Percentiles rank a stretch among this genome's conserved stretches.
Evolutionary conservation across 345 rosid species (phyloP).

Genomic region (Eutrema heterophyllum): DNA sequence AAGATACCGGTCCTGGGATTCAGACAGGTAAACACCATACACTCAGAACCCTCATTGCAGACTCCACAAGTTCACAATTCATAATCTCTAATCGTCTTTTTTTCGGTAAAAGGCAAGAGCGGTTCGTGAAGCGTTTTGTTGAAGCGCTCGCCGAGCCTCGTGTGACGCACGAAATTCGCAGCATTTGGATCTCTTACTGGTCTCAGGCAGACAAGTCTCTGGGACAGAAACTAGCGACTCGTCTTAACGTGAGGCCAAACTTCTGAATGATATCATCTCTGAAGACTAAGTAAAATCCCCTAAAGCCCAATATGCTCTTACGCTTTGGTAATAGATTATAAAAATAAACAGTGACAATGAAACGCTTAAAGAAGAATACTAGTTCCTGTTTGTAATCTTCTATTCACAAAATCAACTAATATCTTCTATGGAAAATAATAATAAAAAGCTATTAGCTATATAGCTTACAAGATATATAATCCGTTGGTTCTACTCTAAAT

Average conservation of each 20-base stretch:
- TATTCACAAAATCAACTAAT: background rate
- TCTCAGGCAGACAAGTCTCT: constrained; percentile 67
- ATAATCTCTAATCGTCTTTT: background rate
- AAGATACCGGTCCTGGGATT: constrained; percentile 71
- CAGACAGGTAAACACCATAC: constrained; percentile 60
- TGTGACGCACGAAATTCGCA: constrained; percentile 72
- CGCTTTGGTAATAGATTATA: constrained; percentile 4
- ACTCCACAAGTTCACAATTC: background rate
- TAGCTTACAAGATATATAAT: background rate
- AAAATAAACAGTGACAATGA: background rate
- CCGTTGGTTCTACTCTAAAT: background rate
- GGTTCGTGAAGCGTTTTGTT: constrained; percentile 69
- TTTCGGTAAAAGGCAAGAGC: constrained; percentile 61
- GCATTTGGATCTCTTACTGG: constrained; percentile 91
- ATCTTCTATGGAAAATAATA: background rate
- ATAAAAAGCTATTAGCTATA: background rate
- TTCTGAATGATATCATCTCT: constrained; percentile 37
- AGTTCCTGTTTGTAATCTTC: constrained; percentile 13
- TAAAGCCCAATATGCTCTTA: background rate
- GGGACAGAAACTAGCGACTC: constrained; percentile 78
- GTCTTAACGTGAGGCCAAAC: constrained; percentile 66
- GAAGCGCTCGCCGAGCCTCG: constrained; percentile 80
- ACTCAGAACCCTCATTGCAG: background rate
- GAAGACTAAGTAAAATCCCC: background rate
- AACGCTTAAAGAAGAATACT: background rate